Percentiles rank a stretch among this genome's conserved stretches.
These are phyloP conservation scores for Geotrichum citri-aurantii DNA, from an alignment of 1,139 yeast species.

Conservation along the genomic window DNA sequence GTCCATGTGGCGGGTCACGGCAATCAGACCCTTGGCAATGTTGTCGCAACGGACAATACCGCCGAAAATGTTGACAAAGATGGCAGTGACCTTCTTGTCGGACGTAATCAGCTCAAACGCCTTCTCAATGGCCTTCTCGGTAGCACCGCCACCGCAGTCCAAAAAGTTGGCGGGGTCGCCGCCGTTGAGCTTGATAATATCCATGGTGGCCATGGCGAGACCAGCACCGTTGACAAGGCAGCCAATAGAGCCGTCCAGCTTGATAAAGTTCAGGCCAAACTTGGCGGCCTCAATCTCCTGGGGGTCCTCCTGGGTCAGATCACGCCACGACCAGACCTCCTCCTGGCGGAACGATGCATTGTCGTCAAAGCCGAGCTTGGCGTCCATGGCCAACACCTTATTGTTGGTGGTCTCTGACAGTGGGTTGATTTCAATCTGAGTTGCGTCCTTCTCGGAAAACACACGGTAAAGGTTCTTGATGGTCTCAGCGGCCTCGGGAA, in stretches of 20 bases:
- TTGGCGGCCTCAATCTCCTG: conserved; percentile 91
- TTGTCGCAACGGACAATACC: conserved; percentile 99
- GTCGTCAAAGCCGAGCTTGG: conserved; percentile 96
- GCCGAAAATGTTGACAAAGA: conserved; percentile 97
- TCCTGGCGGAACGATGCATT: conserved; percentile 92
- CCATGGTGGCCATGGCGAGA: conserved; percentile 99
- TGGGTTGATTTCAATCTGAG: conserved; percentile 98
- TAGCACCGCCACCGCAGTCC: conserved; percentile 99
- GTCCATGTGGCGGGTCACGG: conserved; percentile 85
- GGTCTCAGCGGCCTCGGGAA: conserved; percentile 81
- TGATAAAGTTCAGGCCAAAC: conserved; percentile 90
- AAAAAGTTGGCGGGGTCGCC: conserved; percentile 99
- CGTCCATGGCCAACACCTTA: conserved; percentile 96
- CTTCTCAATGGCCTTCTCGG: conserved; percentile 95
- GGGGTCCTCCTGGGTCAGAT: conserved; percentile 94
- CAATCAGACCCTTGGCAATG: conserved; percentile 95
- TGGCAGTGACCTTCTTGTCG: conserved; percentile 87
- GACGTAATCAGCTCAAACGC: conserved; percentile 92
- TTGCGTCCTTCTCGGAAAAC: conserved; percentile 86
- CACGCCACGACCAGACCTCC: conserved; percentile 96
- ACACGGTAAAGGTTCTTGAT: conserved; percentile 83
- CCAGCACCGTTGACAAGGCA: conserved; percentile 99
- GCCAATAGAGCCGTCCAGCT: conserved; percentile 97
- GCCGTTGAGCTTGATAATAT: conserved; percentile 94
- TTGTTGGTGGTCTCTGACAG: conserved; percentile 88